Evolutionary conservation across 352 stramenopile species (phyloP), one percentile per base, ranked within the genome.

Genomic region (Pythium utonaiense): DNA sequence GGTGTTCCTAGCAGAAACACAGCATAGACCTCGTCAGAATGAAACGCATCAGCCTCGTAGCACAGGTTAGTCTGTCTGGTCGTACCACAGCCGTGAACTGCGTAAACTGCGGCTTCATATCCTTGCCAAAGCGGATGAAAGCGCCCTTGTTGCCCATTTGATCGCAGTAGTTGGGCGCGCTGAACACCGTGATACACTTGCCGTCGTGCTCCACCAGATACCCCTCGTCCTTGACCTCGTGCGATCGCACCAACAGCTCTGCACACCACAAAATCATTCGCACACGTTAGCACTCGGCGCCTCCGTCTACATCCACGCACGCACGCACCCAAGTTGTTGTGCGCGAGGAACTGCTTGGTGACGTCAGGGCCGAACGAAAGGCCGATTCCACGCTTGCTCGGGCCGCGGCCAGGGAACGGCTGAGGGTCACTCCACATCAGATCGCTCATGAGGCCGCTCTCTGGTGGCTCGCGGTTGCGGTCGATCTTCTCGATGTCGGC

Each of bases 121-220:
- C 82, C 55, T 92, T 83, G 59, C 91, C 92, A 79, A 99, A 99
- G 60, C 96, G 94, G 71, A 99, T 99, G 71, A 99, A 98, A 12
- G 97, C 98, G 48, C 97, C 98, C 77, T 99, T 99, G 76, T 99
- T 99, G 48, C 97, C 97, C 96, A 99, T 99, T 58, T 97, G 89
- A 64, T 98, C 95, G 73, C 98, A 99, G 75, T 99, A 99, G 73
- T 99, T 99, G 12, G 98, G 97, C 38, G 98, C 98, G 27, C 85
- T 98, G 70, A 99, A 99, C 28, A 99, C 95, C 9, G 97, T 99
- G 67, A 99, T 99, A 60, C 97, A 99, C 71, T 99, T 98, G 53
- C 97, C 97, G 49, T 98, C 96, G 79, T 99, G 98, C 78, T 99
- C 97, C 17, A 99, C 93, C 54, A 99, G 77, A 74, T 99, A 99